phyloP scores from a whole-genome alignment of 306 rosid species.

The Parietaria judaica region DNA sequence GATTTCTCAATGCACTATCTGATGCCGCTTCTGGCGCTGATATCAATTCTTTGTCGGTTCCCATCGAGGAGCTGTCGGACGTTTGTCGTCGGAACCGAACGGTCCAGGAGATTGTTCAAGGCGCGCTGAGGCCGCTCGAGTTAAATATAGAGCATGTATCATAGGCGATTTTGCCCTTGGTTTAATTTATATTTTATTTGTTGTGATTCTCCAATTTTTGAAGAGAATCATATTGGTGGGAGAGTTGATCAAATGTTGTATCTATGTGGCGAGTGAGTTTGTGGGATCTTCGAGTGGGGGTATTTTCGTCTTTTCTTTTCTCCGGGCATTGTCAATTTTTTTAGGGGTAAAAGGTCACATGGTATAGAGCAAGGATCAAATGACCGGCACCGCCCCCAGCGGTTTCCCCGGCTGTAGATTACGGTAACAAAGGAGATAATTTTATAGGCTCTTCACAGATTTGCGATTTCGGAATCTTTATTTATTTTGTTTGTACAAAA shows the following conservation, averaged over 20 bases:
- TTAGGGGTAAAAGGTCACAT: slow-evolving; percentile 29
- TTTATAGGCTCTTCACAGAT: slow-evolving; percentile 19
- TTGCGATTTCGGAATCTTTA: background rate
- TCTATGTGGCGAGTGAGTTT: slow-evolving; percentile 34
- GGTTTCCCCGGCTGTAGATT: slow-evolving; percentile 38
- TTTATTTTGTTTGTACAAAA: slow-evolving; percentile 16
- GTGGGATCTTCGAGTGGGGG: slow-evolving; percentile 43
- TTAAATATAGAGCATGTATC: slow-evolving; percentile 56
- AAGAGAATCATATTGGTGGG: slow-evolving; percentile 67
- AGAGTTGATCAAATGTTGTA: slow-evolving; percentile 39
- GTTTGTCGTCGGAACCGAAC: slow-evolving; percentile 92
- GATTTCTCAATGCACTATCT: slow-evolving; percentile 71
- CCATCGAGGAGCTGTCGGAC: slow-evolving; percentile 77
- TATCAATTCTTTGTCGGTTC: slow-evolving; percentile 42
- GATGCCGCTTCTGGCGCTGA: slow-evolving; percentile 78
- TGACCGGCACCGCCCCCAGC: no score
- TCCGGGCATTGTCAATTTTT: slow-evolving; percentile 34
- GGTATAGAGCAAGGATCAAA: slow-evolving; percentile 39
- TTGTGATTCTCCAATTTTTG: slow-evolving; percentile 81
- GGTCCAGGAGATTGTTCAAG: slow-evolving; percentile 97
- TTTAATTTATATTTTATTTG: slow-evolving; percentile 25
- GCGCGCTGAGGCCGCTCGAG: slow-evolving; percentile 91
- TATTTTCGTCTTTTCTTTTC: slow-evolving; percentile 8
- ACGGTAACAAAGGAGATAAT: slow-evolving; percentile 25
- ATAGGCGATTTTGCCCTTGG: slow-evolving; percentile 29